Conservation (phyloP, 2,329 filamentous ascomycete species). For the Colletotrichum limetticola region DNA sequence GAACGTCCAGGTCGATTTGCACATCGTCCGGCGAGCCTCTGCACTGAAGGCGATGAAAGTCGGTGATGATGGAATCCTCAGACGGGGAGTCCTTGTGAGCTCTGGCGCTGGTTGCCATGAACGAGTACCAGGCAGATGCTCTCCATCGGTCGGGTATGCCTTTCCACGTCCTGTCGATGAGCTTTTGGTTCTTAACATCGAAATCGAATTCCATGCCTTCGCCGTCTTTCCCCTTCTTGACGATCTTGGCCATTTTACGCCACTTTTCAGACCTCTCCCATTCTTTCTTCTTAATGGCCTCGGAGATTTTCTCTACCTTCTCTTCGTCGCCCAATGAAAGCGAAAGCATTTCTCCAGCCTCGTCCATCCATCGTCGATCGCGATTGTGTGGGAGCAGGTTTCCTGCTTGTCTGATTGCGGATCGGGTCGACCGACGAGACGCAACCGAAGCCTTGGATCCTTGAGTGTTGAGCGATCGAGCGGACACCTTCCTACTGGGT, state of each 20-base stretch:
- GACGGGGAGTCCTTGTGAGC: conserved; percentile 69
- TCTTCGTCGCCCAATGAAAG: conserved; percentile 69
- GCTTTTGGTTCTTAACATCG: conserved; percentile 82
- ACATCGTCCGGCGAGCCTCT: conserved; percentile 87
- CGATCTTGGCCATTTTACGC: conserved; percentile 72
- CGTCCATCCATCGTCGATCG: conserved; percentile 70
- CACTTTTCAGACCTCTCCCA: conserved; percentile 73
- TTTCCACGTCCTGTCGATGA: conserved; percentile 95
- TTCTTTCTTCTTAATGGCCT: conserved; percentile 71
- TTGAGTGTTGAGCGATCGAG: conserved; percentile 68
- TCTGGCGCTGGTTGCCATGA: conserved; percentile 81
- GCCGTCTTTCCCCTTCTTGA: conserved; percentile 60
- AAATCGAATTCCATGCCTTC: conserved; percentile 79
- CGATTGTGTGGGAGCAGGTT: conserved; percentile 71
- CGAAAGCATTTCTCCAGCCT: conserved; percentile 75
- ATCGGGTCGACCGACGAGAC: conserved; percentile 64
- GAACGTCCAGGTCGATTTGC: conserved; percentile 97
- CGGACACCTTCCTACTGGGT: conserved; percentile 66
- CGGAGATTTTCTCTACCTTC: conserved; percentile 61
- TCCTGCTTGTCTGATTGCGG: conserved; percentile 65
- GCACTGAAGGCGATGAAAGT: conserved; percentile 79
- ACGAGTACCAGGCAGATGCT: conserved; percentile 92
- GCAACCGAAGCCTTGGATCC: conserved; percentile 61
- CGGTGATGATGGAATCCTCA: conserved; percentile 77
- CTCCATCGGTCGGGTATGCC: conserved; percentile 98